Base-by-base conservation (phyloP, 1,284 basidiomycete genomes). In the Ganoderma resinaceum region DNA sequence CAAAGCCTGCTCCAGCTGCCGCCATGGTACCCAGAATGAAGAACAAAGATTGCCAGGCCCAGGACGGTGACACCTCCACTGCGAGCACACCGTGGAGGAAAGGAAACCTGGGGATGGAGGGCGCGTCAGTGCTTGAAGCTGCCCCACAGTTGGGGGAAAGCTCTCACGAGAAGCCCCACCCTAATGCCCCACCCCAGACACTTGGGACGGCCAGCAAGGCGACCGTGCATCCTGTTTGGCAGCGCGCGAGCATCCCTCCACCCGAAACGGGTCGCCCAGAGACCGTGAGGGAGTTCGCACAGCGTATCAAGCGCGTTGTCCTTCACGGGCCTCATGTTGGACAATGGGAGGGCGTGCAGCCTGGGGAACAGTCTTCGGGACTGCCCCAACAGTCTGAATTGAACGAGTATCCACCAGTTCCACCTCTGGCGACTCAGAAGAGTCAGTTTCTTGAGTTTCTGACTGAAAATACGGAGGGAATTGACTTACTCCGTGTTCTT, bases 191-290 rank as follows among this genome's bases (percentile, higher is more conserved):
- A 0, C 43, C 43, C 43, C 1, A 9, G 42, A 11, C 43, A 23
- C 9, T 4, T 8, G n/a, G 1, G 43, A 46, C 43, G 23, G 43
- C 43, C n/a, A 4, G 43, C 43, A n/a, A 46, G 43, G 43, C 6
- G 43, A 46, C 43, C 43, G n/a, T 23, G 43, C 43, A 8, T 46
- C 43, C 43, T 23, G 43, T 23, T 46, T n/a, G n/a, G 43, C 16
- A 1, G n/a, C n/a, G n/a, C 43, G 1, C n/a, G 11, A 23, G 4
- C 20, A 23, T 46, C 23, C 43, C 43, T 11, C 62, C 53, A 1
- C 49, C 69, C 1, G 63, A 70, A 61, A 65, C 63, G 14, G 69
- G 69, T 12, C 63, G 63, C 1, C 66, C 63, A 3, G 69, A 70
- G 61, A 67, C 66, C 1, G 55, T 66, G 12, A 52, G 53, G 26